These are phyloP conservation scores for Ammopiptanthus mongolicus DNA, from an alignment of 306 rosid genomes.

Conservation along the genomic window DNA sequence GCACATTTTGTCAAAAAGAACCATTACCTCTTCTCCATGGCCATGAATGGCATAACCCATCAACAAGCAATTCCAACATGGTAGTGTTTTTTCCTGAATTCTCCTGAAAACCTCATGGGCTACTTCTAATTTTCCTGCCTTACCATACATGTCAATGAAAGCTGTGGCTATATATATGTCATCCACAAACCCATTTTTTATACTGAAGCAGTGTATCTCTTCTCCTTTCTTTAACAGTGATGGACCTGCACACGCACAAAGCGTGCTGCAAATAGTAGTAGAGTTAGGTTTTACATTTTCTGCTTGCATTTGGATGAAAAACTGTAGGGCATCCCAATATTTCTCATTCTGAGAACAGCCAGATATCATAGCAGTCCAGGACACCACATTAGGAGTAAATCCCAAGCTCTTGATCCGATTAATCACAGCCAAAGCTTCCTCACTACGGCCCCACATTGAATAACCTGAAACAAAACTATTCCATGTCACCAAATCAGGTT, in stretches of 20 bases:
- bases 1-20: conserved; percentile 43
- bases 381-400: conserved; percentile 52
- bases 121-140: conserved; percentile 48
- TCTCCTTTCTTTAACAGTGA: conserved; percentile 58
- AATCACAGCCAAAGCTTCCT: conserved; percentile 51
- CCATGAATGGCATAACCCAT: conserved; percentile 63
- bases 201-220: conserved; percentile 50
- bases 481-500: conserved; percentile 72
- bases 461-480: conserved; percentile 61
- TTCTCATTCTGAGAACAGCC: conserved; percentile 56
- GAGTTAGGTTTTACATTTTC: conserved; percentile 55
- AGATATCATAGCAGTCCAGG: conserved; percentile 76
- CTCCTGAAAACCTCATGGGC: conserved; percentile 46
- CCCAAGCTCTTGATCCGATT: conserved; percentile 48
- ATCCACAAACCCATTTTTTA: conserved; percentile 34
- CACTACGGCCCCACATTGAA: conserved; percentile 41
- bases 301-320: conserved; percentile 55
- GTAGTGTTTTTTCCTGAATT: conserved; percentile 48
- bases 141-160: conserved; percentile 56
- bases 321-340: conserved; percentile 33
- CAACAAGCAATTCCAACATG: conserved; percentile 82
- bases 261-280: conserved; percentile 50
- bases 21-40: conserved; percentile 46
- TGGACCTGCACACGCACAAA: conserved; percentile 54
- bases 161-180: conserved; percentile 53